Percentiles rank a stretch among this genome's conserved stretches.
Evolutionary conservation across 2,329 filamentous ascomycete species (phyloP).

Genomic region (Penicillium fuscoglaucum): DNA sequence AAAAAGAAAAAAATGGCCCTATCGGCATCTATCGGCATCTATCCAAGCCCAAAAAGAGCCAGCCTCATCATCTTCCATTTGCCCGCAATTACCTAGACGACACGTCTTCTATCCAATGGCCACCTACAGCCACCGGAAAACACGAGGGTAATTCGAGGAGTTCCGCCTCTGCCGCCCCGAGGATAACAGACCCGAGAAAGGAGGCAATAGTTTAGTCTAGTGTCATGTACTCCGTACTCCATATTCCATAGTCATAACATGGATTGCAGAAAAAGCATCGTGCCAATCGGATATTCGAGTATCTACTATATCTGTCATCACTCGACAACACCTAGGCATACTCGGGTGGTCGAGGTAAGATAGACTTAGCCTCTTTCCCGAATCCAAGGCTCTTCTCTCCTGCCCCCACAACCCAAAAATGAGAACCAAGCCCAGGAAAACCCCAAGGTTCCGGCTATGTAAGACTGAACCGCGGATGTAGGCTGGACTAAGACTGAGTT

Average conservation of each 20-base stretch:
- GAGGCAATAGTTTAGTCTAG: background rate
- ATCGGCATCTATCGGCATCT: background rate
- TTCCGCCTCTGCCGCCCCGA: background rate
- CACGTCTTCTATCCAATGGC: background rate
- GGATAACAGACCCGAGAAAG: background rate
- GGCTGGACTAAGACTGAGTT: background rate
- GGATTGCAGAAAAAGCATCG: background rate
- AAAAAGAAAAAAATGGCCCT: background rate
- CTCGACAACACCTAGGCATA: background rate
- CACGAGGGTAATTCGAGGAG: background rate
- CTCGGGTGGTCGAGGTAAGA: background rate
- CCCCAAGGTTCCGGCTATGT: background rate
- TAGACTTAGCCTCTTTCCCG: background rate
- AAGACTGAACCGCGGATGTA: background rate
- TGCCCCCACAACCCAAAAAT: constrained; percentile 1
- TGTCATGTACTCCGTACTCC: background rate
- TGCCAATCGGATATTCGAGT: background rate
- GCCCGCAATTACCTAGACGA: background rate
- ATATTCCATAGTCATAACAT: background rate
- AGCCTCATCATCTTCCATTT: background rate
- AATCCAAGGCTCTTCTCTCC: background rate
- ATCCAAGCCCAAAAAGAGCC: background rate
- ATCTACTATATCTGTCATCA: background rate
- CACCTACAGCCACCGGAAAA: background rate
- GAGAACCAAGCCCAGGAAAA: background rate